Conservation (phyloP, 2,329 filamentous ascomycete genomes). For the Arthrobotrys entomopaga region DNA sequence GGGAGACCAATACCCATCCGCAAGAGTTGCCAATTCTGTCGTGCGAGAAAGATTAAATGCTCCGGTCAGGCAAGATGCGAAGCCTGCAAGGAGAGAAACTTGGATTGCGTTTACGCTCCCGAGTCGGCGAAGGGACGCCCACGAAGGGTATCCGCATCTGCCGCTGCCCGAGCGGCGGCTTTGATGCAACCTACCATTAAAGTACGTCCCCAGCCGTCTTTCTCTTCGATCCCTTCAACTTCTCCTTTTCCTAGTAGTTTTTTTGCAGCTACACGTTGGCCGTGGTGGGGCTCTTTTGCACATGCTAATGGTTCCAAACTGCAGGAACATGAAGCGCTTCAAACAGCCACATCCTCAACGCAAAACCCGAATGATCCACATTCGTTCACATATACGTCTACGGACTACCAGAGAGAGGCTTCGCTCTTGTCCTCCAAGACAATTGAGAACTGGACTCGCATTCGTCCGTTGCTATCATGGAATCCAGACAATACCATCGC, state of each 20-base stretch:
- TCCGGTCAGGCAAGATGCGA: conserved; percentile 52
- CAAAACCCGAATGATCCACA: conserved; percentile 3
- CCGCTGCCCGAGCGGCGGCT: conserved; percentile 45
- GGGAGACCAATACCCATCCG: conserved; percentile 41
- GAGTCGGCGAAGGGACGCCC: conserved; percentile 52
- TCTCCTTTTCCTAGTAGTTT: neutral
- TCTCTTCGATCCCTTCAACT: neutral
- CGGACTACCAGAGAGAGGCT: conserved; percentile 43
- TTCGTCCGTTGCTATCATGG: conserved; percentile 41
- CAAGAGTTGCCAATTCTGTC: conserved; percentile 54
- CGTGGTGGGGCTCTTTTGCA: neutral
- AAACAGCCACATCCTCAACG: conserved; percentile 44
- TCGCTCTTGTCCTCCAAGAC: conserved; percentile 43
- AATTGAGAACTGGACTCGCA: conserved; percentile 47
- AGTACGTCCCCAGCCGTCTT: conserved; percentile 13
- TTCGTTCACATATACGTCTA: conserved; percentile 16
- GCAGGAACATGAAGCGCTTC: conserved; percentile 42
- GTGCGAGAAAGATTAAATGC: conserved; percentile 51
- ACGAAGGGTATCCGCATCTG: conserved; percentile 45
- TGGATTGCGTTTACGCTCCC: conserved; percentile 51
- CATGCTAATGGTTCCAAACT: conserved; percentile 6
- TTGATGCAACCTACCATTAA: conserved; percentile 51
- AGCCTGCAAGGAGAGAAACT: conserved; percentile 52
- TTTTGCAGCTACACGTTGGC: no score
- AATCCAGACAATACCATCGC: conserved; percentile 43